A percentile compares a stretch with the other conserved stretches of the same genome.
phyloP scores from a whole-genome alignment of 2,329 filamentous ascomycete species.

The Ceratocystis eucalypticola region DNA sequence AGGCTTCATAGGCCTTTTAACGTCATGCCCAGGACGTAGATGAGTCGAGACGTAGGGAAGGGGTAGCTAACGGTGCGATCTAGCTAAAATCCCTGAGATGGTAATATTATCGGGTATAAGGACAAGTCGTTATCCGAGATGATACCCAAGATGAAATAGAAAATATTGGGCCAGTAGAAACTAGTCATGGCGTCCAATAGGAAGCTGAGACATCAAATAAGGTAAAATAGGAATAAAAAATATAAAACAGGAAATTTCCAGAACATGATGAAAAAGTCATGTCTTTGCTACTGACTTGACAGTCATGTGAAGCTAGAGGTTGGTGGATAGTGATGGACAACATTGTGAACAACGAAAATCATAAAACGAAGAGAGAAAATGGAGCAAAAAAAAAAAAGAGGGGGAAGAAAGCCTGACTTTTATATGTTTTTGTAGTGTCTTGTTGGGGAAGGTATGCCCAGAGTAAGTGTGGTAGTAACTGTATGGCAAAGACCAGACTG shows the following conservation, averaged over 20 bases:
- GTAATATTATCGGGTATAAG: not conserved
- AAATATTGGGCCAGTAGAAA: not conserved
- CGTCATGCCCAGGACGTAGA: slow-evolving; percentile 30
- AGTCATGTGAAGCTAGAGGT: not conserved
- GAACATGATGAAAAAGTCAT: not conserved
- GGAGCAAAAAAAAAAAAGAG: not conserved
- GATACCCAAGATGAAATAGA: not conserved
- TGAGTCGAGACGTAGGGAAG: not conserved
- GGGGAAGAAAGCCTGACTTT: not conserved
- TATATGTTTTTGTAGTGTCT: not conserved
- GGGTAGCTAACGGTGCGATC: not conserved
- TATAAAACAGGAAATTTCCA: not conserved
- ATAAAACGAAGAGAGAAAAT: not conserved
- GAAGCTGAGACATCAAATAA: not conserved
- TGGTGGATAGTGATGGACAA: not conserved
- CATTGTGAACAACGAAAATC: not conserved
- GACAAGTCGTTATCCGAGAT: not conserved
- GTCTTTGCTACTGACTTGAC: too few species aligned
- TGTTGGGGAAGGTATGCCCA: not conserved
- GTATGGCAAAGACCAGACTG: not conserved
- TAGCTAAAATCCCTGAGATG: not conserved
- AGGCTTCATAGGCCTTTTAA: slow-evolving; percentile 27
- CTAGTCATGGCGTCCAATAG: not conserved
- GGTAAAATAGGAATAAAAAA: not conserved
- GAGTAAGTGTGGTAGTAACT: not conserved